These are phyloP conservation scores for Leishmania turanica DNA, from an alignment of 208 protist genomes.

Conservation along the genomic window DNA sequence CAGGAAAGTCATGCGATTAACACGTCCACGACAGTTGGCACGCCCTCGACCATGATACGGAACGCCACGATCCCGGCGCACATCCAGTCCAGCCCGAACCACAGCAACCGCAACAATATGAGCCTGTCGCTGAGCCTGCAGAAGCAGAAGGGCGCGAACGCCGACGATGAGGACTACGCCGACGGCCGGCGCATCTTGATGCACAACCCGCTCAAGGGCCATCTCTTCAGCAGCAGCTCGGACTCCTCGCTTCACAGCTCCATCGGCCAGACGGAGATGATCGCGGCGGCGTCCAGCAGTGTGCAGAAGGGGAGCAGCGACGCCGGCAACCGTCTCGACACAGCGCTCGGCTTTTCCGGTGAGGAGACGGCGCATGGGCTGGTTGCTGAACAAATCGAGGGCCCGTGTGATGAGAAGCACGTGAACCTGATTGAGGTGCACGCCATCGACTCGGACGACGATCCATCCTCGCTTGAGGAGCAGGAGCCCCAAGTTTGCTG, in stretches of 20 bases:
- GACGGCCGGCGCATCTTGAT: conserved; percentile 30
- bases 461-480: conserved; percentile 14
- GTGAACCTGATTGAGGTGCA: conserved; percentile 29
- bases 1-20: conserved; percentile 15
- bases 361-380: conserved; percentile 23
- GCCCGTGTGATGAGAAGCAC: conserved; percentile 20
- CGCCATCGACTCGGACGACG: conserved; percentile 33
- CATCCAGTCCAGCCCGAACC: conserved; percentile 23
- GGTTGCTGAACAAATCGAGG: conserved; percentile 18
- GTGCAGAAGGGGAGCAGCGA: conserved; percentile 22
- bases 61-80: conserved; percentile 19
- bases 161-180: conserved; percentile 20
- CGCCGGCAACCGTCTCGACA: conserved; percentile 15
- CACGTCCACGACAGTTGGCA: conserved; percentile 9
- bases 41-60: conserved; percentile 18
- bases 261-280: conserved; percentile 12
- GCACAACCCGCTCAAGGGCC: conserved; percentile 31
- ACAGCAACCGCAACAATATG: conserved; percentile 22
- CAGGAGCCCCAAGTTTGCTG: conserved; percentile 29
- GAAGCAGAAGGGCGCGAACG: conserved; percentile 14
- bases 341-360: background rate
- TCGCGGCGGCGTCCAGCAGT: background rate
- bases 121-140: conserved; percentile 17
- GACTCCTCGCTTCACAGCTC: conserved; percentile 22
- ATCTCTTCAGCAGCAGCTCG: conserved; percentile 25